phyloP scores from a whole-genome alignment of 2,329 filamentous ascomycete genomes.

The Sporothrix euskadiensis region DNA sequence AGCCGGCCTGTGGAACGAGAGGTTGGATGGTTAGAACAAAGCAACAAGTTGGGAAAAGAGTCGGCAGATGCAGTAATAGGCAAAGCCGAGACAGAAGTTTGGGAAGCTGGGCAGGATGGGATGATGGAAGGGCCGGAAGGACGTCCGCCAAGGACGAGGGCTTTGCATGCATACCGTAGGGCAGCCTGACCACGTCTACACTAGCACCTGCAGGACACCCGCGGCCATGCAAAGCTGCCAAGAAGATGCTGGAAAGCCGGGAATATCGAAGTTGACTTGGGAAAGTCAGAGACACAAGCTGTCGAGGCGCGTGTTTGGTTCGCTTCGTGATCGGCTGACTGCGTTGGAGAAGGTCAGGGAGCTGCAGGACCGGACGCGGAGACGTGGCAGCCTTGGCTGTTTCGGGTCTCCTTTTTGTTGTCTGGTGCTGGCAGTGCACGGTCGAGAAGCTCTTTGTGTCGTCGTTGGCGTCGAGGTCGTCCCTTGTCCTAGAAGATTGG shows the following conservation, averaged over 20 bases:
- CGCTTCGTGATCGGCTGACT: neutral
- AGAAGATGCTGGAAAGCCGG: neutral
- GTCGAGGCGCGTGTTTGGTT: neutral
- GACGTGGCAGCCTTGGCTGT: neutral
- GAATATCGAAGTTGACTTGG: neutral
- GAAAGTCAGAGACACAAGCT: neutral
- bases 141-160: neutral
- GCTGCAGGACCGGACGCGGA: neutral
- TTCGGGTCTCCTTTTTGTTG: neutral
- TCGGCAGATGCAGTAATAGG: neutral
- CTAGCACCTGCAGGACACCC: slow-evolving; percentile 22
- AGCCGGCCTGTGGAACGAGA: neutral
- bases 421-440: neutral
- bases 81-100: neutral
- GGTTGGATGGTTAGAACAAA: neutral
- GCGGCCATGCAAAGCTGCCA: slow-evolving; percentile 24
- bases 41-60: neutral
- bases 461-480: neutral
- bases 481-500: too few species aligned
- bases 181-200: slow-evolving; percentile 19
- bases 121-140: neutral
- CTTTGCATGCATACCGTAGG: slow-evolving; percentile 13
- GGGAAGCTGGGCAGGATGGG: neutral
- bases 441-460: neutral
- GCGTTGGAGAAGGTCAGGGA: neutral